These are phyloP conservation scores for Gnomoniopsis sp. DNA, from an alignment of 2,329 filamentous ascomycete genomes.

Conservation along the genomic window DNA sequence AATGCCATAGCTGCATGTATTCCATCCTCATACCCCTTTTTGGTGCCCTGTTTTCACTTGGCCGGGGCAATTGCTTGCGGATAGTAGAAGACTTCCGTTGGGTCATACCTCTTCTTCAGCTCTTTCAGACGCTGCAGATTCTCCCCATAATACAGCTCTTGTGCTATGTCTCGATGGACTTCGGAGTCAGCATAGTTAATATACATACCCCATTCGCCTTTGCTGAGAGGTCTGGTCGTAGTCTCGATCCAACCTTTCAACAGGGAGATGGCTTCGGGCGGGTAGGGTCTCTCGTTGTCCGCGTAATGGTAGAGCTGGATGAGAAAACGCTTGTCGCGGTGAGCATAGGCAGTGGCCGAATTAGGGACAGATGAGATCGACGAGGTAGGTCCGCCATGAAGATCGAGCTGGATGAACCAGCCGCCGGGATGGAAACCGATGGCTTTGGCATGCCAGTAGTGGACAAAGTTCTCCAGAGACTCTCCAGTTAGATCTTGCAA, in stretches of 20 bases:
- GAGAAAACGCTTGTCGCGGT: slow-evolving; percentile 46
- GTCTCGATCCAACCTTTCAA: slow-evolving; percentile 32
- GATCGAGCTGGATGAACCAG: slow-evolving; percentile 41
- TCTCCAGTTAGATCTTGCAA: slow-evolving; percentile 33
- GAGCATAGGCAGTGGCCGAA: slow-evolving; percentile 35
- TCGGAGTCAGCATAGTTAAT: slow-evolving; percentile 39
- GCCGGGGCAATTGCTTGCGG: slow-evolving; percentile 33
- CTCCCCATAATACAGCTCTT: slow-evolving; percentile 33
- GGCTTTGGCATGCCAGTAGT: slow-evolving; percentile 30
- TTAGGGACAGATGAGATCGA: slow-evolving; percentile 29
- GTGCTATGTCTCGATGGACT: slow-evolving; percentile 30
- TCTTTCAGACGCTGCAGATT: slow-evolving; percentile 30
- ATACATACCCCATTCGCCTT: slow-evolving; percentile 36
- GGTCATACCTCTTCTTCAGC: slow-evolving; percentile 35
- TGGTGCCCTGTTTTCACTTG: background rate
- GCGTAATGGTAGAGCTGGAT: slow-evolving; percentile 45
- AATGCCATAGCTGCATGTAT: background rate
- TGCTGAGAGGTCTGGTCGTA: slow-evolving; percentile 27
- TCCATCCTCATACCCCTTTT: background rate
- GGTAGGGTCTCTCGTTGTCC: slow-evolving; percentile 27
- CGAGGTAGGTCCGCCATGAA: slow-evolving; percentile 39
- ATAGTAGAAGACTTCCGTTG: slow-evolving; percentile 36
- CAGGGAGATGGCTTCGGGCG: slow-evolving; percentile 30
- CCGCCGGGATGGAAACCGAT: slow-evolving; percentile 29
- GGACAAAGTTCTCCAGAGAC: slow-evolving; percentile 33